Evolutionary conservation across 2,329 filamentous ascomycete species (phyloP).

Genomic region (Parastagonospora avenae): DNA sequence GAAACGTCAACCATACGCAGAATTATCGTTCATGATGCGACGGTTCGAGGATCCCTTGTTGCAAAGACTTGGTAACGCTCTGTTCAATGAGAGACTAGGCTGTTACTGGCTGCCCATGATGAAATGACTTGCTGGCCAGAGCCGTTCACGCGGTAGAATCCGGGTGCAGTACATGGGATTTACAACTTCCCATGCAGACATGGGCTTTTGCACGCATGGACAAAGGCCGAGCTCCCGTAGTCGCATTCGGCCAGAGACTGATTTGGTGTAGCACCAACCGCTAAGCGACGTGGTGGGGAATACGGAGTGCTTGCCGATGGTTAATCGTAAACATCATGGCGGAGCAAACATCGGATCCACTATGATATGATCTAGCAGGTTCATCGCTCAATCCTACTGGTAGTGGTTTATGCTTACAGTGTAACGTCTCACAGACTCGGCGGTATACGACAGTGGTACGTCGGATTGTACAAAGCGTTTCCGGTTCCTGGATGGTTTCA

Average conservation of each 20-base stretch:
- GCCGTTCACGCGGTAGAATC: conserved; percentile 16
- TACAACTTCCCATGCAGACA: conserved; percentile 21
- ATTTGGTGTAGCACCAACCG: conserved; percentile 22
- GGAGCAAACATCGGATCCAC: conserved; percentile 23
- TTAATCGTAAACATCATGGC: conserved; percentile 12
- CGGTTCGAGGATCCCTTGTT: conserved; percentile 27
- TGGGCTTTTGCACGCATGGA: conserved; percentile 30
- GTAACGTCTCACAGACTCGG: background rate
- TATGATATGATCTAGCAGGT: background rate
- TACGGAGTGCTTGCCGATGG: conserved; percentile 21
- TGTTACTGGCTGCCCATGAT: conserved; percentile 38
- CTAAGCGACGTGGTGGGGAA: conserved; percentile 19
- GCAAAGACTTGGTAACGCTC: conserved; percentile 25
- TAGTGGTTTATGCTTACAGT: background rate
- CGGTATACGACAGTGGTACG: background rate
- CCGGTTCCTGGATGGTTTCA: background rate
- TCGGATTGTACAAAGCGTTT: background rate
- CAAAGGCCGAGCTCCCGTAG: conserved; percentile 23
- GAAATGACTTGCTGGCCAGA: conserved; percentile 33
- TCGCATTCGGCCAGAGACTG: conserved; percentile 18
- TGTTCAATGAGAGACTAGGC: conserved; percentile 24
- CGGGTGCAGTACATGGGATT: conserved; percentile 27
- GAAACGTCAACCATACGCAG: conserved; percentile 37
- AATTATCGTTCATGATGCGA: conserved; percentile 23
- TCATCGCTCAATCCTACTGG: background rate